Conservation (phyloP, 129 eudicot genomes). For the Flaveria sonorensis region DNA sequence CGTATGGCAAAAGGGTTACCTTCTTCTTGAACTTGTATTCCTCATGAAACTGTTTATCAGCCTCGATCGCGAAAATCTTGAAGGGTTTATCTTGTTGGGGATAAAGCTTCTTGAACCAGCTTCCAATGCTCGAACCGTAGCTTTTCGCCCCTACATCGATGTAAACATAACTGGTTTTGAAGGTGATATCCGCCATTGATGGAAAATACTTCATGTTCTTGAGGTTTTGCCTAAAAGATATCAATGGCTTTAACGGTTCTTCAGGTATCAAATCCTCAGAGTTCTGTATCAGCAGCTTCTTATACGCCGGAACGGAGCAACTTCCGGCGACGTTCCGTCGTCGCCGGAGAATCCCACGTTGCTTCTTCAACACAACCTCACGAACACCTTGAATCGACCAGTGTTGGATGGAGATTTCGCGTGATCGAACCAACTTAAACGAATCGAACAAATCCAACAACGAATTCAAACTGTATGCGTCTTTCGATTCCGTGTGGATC, state of each 20-base stretch:
- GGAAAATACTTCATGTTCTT: constrained; percentile 59
- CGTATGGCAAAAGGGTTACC: constrained; percentile 65
- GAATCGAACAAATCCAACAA: constrained; percentile 51
- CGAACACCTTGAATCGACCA: constrained; percentile 33
- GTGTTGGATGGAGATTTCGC: constrained; percentile 30
- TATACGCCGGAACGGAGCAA: constrained; percentile 49
- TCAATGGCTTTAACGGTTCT: constrained; percentile 61
- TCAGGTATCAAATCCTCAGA: constrained; percentile 48
- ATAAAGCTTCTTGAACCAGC: constrained; percentile 64
- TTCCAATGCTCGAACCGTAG: constrained; percentile 69
- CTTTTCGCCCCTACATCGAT: constrained; percentile 66
- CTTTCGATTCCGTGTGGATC: constrained; percentile 55
- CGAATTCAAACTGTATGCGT: constrained; percentile 56
- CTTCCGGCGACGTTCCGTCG: constrained; percentile 17
- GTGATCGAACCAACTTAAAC: constrained; percentile 36
- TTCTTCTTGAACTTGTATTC: constrained; percentile 52
- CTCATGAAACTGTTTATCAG: constrained; percentile 46
- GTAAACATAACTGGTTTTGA: constrained; percentile 55
- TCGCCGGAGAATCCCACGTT: constrained; percentile 13
- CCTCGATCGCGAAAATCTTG: constrained; percentile 63
- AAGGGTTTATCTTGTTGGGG: constrained; percentile 62
- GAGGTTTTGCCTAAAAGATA: constrained; percentile 38
- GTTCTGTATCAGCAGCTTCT: constrained; percentile 35
- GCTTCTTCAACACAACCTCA: constrained; percentile 51
- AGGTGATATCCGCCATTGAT: constrained; percentile 58